Conservation (phyloP, 495 filamentous ascomycete species). For the Xylaria longipes region DNA sequence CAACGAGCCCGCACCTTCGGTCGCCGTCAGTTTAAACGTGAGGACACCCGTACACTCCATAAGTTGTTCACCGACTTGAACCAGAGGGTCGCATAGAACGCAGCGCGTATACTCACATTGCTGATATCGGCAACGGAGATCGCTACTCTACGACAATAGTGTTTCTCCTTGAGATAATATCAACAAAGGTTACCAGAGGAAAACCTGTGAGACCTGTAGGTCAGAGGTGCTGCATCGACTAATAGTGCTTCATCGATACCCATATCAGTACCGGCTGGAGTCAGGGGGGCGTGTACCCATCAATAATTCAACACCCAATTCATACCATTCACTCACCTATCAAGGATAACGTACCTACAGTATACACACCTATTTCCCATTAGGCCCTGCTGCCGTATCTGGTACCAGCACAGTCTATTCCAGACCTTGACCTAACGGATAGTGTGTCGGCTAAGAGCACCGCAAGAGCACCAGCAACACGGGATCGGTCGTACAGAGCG, state of each 20-base stretch:
- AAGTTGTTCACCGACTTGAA: background rate
- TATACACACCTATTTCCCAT: slow-evolving; percentile 4
- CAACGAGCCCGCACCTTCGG: background rate
- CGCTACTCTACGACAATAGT: background rate
- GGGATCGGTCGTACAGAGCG: background rate
- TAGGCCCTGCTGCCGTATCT: slow-evolving; percentile 11
- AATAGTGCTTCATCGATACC: slow-evolving; percentile 28
- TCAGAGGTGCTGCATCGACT: slow-evolving; percentile 31
- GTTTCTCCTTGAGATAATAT: slow-evolving; percentile 24
- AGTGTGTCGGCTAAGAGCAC: slow-evolving; percentile 18
- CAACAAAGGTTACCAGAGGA: slow-evolving; percentile 36
- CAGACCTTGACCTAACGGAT: slow-evolving; percentile 6
- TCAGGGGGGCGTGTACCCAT: slow-evolving; percentile 33
- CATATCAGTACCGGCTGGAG: slow-evolving; percentile 14
- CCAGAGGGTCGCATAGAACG: background rate
- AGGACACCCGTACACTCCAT: background rate
- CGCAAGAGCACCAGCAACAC: slow-evolving; percentile 9
- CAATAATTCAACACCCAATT: slow-evolving; percentile 14
- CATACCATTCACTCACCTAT: background rate
- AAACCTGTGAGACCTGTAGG: slow-evolving; percentile 30
- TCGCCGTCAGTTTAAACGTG: background rate
- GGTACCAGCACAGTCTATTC: slow-evolving; percentile 12
- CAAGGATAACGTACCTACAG: slow-evolving; percentile 17
- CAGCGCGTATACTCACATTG: slow-evolving; percentile 11
- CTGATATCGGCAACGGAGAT: slow-evolving; percentile 14